Base-by-base conservation (phyloP, 2,329 filamentous ascomycete genomes). In the Penicillium sp. region DNA sequence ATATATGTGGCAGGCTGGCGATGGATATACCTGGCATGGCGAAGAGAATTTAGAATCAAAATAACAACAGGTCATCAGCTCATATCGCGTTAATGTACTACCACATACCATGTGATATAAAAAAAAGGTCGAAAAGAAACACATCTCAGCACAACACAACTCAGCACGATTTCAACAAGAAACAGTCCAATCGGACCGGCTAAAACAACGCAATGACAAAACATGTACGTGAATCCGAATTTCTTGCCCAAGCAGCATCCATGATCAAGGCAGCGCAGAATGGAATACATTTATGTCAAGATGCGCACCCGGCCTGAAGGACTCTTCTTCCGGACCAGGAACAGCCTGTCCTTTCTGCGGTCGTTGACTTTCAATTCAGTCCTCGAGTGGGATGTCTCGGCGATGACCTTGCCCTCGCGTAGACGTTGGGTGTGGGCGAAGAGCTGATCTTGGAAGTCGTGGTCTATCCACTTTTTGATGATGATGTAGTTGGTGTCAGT, bases 401-500 rank as follows among this genome's bases (percentile, higher is more conserved):
- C 62, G 50, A 77, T 57, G 40, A 73, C 57, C 44, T 71, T 73
- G 46, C 78, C 80, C 66, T 85, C 82, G n/a, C 86, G 85, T 59
- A 90, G 70, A 41, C 80, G 76, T 58, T 80, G 80, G 3, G 88
- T 90, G 73, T 91, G 88, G 41, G 84, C 81, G 81, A 89, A 92
- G 46, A 91, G 81, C 54, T 84, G 77, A 56, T 90, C 83, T 66
- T 90, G 88, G 68, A 90, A 83, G 58, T 83, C 82, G 63, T 90
- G 85, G 4, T 84, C 82, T 49, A 91, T 84, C 84, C 84, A 89
- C 53, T 85, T 80, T 73, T 88, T 89, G 74, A 91, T 88, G 56
- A 92, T 73, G 53, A 91, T 78, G 63, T 84, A 91, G 44, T 88
- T 84, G 17, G 84, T 81, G 65, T 91, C 86, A 48, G 61, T 63